Evolutionary conservation across 306 rosid species (phyloP), one percentile per base, ranked within the genome.

Genomic region (Vigna trinervia): DNA sequence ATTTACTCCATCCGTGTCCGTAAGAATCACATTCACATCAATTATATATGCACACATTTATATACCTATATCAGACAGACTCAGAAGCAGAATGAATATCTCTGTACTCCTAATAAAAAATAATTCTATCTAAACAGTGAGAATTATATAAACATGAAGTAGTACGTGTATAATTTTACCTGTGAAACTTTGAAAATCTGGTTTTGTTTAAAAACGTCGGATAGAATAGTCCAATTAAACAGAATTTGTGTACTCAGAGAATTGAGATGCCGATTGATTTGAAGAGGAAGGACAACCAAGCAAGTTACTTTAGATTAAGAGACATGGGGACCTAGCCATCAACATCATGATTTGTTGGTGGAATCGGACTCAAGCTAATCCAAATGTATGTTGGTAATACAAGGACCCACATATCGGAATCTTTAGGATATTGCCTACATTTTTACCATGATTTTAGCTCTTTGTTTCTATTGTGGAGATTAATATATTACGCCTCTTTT

Each of bases 401-500:
- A 73, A 2, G 71, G 63, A 83, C 91, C 90, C 81, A 84, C 87
- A 76, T 48, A 86, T 87, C 56, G 77, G 91, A 87, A 85, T 87
- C 87, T 82, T 64, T 17, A 51, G 81, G 84, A 88, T 81, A 78
- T 86, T 74, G 88, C 84, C 69, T 26, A 78, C 74, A 72, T 70
- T 78, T 80, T 79, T 69, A 60, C 71, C 78, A 71, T 83, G 80
- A 52, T 76, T 85, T 79, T 61, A 82, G 80, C 9, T 67, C 67
- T 77, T 75, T 82, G 68, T 71, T 86, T 43, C 50, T 41, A 38
- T 54, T 6, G 9, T 65, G 47, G 53, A 60, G 71, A 32, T 48
- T 43, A 28, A 73, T 45, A 48, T 57, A 54, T 45, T 20, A 13
- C 22, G 72, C 70, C 74, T 2, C 28, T 4, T 30, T 28, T 81